Conservation (phyloP, 108 stramenopile genomes). For the Phaeodactylum tricornutum region DNA sequence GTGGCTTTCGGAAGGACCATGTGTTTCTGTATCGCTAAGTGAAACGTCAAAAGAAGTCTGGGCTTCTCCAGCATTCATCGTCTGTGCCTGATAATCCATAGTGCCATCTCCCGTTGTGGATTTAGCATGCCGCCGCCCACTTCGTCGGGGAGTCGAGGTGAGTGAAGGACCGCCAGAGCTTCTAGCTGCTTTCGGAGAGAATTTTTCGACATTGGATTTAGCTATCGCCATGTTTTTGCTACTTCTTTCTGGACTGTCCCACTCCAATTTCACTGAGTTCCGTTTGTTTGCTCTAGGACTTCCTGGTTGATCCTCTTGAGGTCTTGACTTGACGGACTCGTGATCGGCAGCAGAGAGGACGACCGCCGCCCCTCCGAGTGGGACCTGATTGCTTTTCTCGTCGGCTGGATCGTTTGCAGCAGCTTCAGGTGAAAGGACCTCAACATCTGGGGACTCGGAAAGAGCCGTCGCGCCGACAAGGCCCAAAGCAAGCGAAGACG, state of each 20-base stretch:
- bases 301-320: not conserved
- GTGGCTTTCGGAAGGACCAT: conserved; percentile 16
- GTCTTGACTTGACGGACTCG: not conserved
- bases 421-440: too few relatives aligned
- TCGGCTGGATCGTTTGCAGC: too few relatives aligned
- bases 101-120: conserved; percentile 30
- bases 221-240: not conserved
- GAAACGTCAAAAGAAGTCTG: conserved; percentile 22
- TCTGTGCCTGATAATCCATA: conserved; percentile 31
- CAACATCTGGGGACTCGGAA: too few relatives aligned
- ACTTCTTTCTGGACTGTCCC: not conserved
- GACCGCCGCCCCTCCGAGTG: too few relatives aligned
- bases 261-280: not conserved
- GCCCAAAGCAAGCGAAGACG: too few relatives aligned
- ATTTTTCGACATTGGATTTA: not conserved
- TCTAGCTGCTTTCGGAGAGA: too few relatives aligned
- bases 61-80: conserved; percentile 29
- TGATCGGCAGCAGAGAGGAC: too few relatives aligned
- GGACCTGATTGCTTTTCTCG: too few relatives aligned
- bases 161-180: too few relatives aligned
- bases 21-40: conserved; percentile 19
- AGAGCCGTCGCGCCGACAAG: too few relatives aligned
- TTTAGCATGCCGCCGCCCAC: conserved; percentile 33
- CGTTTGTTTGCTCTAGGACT: not conserved
- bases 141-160: not conserved